These are phyloP conservation scores for Flaveria floridana DNA, from an alignment of 140 eudicot species.

Conservation along the genomic window DNA sequence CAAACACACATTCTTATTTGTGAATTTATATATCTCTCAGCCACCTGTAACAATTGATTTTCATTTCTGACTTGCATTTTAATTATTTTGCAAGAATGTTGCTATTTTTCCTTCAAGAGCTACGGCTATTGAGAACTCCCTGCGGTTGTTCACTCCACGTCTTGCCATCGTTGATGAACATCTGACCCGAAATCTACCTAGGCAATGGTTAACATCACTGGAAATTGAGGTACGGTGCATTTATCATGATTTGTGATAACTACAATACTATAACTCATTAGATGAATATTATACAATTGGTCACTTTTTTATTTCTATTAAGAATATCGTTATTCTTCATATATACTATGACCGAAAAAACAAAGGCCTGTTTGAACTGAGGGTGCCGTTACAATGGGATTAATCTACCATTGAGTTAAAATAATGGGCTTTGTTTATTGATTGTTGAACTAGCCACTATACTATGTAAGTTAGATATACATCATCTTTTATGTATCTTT, in stretches of 20 bases:
- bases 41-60: conserved; percentile 1
- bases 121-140: conserved; percentile 84
- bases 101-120: conserved; percentile 95
- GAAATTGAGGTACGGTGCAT: conserved; percentile 63
- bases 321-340: neutral
- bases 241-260: conserved; percentile 1
- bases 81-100: conserved; percentile 56
- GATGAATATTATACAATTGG: too few species aligned
- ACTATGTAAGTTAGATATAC: neutral
- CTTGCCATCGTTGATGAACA: conserved; percentile 98
- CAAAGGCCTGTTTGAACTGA: neutral
- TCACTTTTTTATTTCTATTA: neutral
- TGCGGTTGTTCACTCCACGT: conserved; percentile 77
- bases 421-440: neutral
- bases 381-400: neutral
- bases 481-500: too few species aligned
- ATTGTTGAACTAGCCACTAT: neutral
- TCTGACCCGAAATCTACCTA: conserved; percentile 69
- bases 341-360: neutral
- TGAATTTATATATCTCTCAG: conserved; percentile 2
- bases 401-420: neutral
- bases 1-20: conserved; percentile 16
- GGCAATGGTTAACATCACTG: conserved; percentile 84
- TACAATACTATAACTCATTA: too few species aligned
- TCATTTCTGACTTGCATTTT: conserved; percentile 31